Percentiles rank a stretch among this genome's conserved stretches.
phyloP scores from a whole-genome alignment of 2,329 filamentous ascomycete genomes.

The Neofusicoccum laricinum region DNA sequence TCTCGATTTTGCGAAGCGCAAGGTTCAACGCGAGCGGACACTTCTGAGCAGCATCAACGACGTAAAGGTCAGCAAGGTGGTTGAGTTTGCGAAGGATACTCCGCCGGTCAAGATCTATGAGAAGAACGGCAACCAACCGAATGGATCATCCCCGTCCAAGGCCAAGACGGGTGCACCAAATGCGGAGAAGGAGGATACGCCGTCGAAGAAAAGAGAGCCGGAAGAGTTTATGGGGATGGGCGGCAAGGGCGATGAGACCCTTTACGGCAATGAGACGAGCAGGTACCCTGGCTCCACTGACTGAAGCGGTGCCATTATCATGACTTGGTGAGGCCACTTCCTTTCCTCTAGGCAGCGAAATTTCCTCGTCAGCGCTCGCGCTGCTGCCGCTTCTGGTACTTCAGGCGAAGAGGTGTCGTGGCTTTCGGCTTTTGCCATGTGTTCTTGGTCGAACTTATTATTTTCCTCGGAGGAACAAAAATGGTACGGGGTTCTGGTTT shows the following conservation, averaged over 20 bases:
- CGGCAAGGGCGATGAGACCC: conserved; percentile 75
- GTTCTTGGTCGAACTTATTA: neutral
- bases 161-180: conserved; percentile 12
- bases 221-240: conserved; percentile 81
- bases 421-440: neutral
- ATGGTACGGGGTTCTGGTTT: neutral
- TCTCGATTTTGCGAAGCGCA: conserved; percentile 81
- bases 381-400: neutral
- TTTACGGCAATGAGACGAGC: conserved; percentile 63
- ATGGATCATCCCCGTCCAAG: conserved; percentile 13
- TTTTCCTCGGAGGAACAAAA: neutral
- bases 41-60: conserved; percentile 79
- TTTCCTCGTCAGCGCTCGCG: neutral
- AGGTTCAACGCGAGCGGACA: conserved; percentile 77
- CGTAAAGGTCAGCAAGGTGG: conserved; percentile 60
- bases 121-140: conserved; percentile 30
- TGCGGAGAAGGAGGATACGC: conserved; percentile 57
- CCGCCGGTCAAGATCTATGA: conserved; percentile 39
- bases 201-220: conserved; percentile 64
- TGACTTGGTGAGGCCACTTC: neutral
- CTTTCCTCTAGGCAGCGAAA: neutral
- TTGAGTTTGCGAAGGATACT: conserved; percentile 54
- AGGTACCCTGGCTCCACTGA: neutral
- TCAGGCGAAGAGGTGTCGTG: neutral
- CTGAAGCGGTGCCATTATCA: neutral